phyloP scores from a whole-genome alignment of 202 grass and related monocot genomes.

The Panicum virgatum region DNA sequence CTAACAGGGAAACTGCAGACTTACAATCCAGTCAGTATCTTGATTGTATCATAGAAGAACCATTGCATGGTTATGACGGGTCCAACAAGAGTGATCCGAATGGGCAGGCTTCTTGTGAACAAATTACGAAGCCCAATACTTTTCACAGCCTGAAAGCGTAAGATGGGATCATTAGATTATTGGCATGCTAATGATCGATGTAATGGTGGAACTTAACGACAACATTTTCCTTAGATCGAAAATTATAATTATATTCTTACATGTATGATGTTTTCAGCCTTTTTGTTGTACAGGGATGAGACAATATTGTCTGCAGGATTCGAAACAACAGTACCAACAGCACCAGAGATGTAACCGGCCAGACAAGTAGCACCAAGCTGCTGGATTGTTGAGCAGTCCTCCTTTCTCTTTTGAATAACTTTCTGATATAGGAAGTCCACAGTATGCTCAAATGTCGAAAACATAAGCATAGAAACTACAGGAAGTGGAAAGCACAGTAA shows the following conservation, averaged over 20 bases:
- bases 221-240: not conserved
- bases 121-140: constrained; percentile 76
- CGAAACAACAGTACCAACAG: constrained; percentile 85
- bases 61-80: constrained; percentile 92
- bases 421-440: constrained; percentile 72
- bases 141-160: constrained; percentile 67
- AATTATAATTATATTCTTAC: constrained; percentile 41
- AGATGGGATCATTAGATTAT: constrained; percentile 25
- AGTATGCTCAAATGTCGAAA: constrained; percentile 87
- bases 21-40: constrained; percentile 90
- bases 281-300: constrained; percentile 90
- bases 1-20: constrained; percentile 34
- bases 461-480: constrained; percentile 98
- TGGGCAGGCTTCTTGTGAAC: constrained; percentile 89
- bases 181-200: not conserved
- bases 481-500: not conserved
- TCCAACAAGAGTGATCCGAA: constrained; percentile 83
- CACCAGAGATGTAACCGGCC: constrained; percentile 81
- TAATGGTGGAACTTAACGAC: not conserved
- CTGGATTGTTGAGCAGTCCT: constrained; percentile 73
- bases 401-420: constrained; percentile 76
- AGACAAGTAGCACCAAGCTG: constrained; percentile 91
- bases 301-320: constrained; percentile 98
- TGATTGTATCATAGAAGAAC: constrained; percentile 96
- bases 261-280: constrained; percentile 69